A percentile compares a stretch with the other conserved stretches of the same genome.
Evolutionary conservation across 495 filamentous ascomycete genomes (phyloP).

Genomic region (Collariella sp.): DNA sequence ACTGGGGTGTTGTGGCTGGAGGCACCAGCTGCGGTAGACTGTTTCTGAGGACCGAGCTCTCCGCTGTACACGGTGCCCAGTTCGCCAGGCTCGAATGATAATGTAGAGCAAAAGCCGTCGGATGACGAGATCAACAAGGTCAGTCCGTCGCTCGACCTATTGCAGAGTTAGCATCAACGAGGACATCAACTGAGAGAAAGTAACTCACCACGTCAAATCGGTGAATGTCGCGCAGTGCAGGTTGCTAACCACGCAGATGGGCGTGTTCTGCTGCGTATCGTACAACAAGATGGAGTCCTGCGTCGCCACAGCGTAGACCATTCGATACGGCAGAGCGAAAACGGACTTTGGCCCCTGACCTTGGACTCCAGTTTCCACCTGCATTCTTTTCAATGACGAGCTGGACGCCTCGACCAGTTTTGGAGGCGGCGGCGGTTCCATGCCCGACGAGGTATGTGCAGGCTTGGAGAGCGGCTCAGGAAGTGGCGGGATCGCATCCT

Average conservation of each 20-base stretch:
- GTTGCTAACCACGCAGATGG: slow-evolving; percentile 89
- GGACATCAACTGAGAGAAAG: background rate
- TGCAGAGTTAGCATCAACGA: slow-evolving; percentile 22
- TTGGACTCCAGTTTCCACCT: slow-evolving; percentile 44
- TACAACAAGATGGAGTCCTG: slow-evolving; percentile 95
- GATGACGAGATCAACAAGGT: slow-evolving; percentile 94
- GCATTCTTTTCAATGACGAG: slow-evolving; percentile 39
- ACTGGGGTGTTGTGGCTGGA: slow-evolving; percentile 54
- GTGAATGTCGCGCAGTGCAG: slow-evolving; percentile 96
- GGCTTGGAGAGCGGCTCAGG: slow-evolving; percentile 71
- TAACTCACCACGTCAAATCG: slow-evolving; percentile 80
- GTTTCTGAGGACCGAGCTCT: slow-evolving; percentile 46
- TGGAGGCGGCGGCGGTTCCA: slow-evolving; percentile 74
- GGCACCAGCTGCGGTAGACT: slow-evolving; percentile 32
- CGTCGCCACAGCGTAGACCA: slow-evolving; percentile 95
- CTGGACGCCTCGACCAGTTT: slow-evolving; percentile 35
- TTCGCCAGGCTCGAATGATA: slow-evolving; percentile 78
- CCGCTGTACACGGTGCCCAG: slow-evolving; percentile 79
- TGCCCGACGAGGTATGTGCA: slow-evolving; percentile 48
- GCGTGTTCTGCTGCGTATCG: slow-evolving; percentile 93
- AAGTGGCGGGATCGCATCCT: slow-evolving; percentile 72
- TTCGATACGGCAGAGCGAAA: slow-evolving; percentile 82
- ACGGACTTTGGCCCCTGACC: slow-evolving; percentile 54
- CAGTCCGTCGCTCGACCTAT: slow-evolving; percentile 86
- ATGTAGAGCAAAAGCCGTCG: slow-evolving; percentile 91